Base-by-base conservation (phyloP, 352 stramenopile species). In the Globisporangium camurandrum region DNA sequence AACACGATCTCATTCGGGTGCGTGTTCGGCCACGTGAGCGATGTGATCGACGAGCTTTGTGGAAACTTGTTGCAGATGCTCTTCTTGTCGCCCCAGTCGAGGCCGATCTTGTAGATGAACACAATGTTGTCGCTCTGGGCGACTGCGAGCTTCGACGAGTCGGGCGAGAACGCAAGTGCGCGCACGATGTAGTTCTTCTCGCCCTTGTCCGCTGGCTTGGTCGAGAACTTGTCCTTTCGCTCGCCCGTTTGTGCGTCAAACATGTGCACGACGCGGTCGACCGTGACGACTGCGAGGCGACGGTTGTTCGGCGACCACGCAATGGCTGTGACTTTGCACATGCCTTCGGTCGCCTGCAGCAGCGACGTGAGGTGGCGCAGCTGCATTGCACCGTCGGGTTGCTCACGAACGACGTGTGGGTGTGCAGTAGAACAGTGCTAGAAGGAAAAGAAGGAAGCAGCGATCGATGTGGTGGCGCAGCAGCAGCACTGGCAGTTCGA, bases 31-130 rank as follows among this genome's bases (percentile, higher is more conserved):
- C 93, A 98, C 40, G 86, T 80, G 51, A 98, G 67, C 49, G 68
- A 66, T 38, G 93, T 98, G 22, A 97, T 69, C 8, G 86, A 86
- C 46, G 64, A 69, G 28, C 62, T 68, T 61, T 96, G 86, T 4
- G 71, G 63, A 53, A 98, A 98, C 66, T 97, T 97, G 75, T 98
- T 97, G 69, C 91, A 97, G 40, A 98, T 97, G 63, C 74, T 95
- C 63, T 98, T 98, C 65, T 97, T 97, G 62, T 97, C 92, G 14
- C 83, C 83, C 86, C 87, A 97, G 28, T 97, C 90, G 23, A 95
- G 51, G 0, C 92, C 86, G 41, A 97, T 86, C 67, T 97, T 97
- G 71, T 98, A 98, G 46, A 98, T 91, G 60, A 98, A 98, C 6
- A 98, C 85, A 51, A 98, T 97, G 67, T 97, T 97, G 73, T 98